A percentile compares a stretch with the other conserved stretches of the same genome.
Conservation (phyloP, 352 stramenopile species). For the Paralagenidium karlingii region DNA sequence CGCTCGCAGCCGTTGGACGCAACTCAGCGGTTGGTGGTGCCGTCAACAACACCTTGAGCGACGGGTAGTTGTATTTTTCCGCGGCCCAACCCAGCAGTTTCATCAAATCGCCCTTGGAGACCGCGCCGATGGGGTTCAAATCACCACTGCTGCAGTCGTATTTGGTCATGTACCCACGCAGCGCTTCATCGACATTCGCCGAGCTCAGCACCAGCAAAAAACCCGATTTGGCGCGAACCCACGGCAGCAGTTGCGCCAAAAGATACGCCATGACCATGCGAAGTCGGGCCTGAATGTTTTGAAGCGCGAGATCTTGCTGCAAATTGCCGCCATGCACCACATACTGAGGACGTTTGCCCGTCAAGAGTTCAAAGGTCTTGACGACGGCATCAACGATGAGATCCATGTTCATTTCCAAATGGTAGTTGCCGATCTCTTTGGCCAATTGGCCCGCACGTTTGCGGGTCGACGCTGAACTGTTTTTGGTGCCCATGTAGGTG, state of each 20-base stretch:
- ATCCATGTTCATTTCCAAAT: constrained; percentile 94
- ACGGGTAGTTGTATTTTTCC: constrained; percentile 83
- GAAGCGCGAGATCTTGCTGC: constrained; percentile 93
- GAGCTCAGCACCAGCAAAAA: constrained; percentile 98
- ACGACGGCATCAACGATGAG: constrained; percentile 86
- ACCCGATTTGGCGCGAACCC: constrained; percentile 87
- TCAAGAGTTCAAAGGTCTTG: constrained; percentile 60
- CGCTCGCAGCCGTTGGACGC: constrained; percentile 76
- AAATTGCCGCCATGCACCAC: constrained; percentile 80
- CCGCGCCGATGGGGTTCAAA: constrained; percentile 97
- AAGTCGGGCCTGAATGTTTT: constrained; percentile 97
- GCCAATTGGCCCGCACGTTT: constrained; percentile 83
- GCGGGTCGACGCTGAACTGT: constrained; percentile 88
- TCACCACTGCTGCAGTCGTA: constrained; percentile 98
- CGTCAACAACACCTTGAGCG: constrained; percentile 86
- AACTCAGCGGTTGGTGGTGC: constrained; percentile 95
- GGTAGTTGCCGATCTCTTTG: constrained; percentile 91
- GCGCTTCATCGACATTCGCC: constrained; percentile 96
- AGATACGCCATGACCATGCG: constrained; percentile 98
- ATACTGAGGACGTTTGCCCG: constrained; percentile 87
- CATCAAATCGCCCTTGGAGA: constrained; percentile 95
- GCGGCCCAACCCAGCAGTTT: constrained; percentile 91
- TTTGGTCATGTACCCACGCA: constrained; percentile 99
- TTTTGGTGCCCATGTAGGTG: constrained; percentile 96
- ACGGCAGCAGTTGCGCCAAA: constrained; percentile 96